Conservation (phyloP, 78 protist species). For the slime mould (Dictyostelium discoideum) region dicty_2.7 NC_007088.5:3086001-3086500, state of each 20-base stretch:
- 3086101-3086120: neutral
- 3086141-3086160: too few relatives aligned
- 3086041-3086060: neutral
- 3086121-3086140: too few relatives aligned
- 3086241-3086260: too few relatives aligned
- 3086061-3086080: neutral
- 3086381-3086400: neutral
- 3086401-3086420: neutral
- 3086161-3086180: too few relatives aligned
- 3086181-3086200: too few relatives aligned
- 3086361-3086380: slow-evolving; percentile 19
- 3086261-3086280: too few relatives aligned
- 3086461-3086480: neutral
- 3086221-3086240: too few relatives aligned
- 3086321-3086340: neutral
- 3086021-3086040: neutral
- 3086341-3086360: neutral
- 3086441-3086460: neutral
- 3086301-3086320: neutral
- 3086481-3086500: slow-evolving; percentile 27
- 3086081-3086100: neutral
- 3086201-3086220: too few relatives aligned
- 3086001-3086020: neutral
- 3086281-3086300: too few relatives aligned
- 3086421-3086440: neutral